Conservation (phyloP, 805 yeast species). For the Maudiozyma pseudohumilis region DNA sequence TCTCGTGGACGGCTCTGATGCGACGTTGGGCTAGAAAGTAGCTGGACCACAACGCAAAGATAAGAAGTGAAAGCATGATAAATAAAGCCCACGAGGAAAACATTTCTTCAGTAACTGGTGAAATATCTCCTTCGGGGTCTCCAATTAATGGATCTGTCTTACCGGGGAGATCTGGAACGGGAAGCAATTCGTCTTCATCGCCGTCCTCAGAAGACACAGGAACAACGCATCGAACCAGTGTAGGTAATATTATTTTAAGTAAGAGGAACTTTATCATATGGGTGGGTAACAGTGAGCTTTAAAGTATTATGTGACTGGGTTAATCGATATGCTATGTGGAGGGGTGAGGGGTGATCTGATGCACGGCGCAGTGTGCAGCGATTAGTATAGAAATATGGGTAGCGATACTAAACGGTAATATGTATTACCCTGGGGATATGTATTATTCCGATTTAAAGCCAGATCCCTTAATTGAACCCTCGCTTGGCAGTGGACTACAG, state of each 20-base stretch:
- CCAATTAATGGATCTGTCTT: constrained; percentile 32
- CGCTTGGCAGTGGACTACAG: too few relatives aligned
- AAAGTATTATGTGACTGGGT: too few relatives aligned
- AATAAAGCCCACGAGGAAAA: constrained; percentile 96
- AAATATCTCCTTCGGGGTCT: constrained; percentile 54
- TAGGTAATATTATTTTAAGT: constrained; percentile 9
- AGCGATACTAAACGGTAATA: too few relatives aligned
- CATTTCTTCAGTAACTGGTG: constrained; percentile 89
- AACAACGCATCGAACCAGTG: constrained; percentile 7
- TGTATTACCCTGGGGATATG: too few relatives aligned
- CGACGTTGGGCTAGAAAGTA: constrained; percentile 84
- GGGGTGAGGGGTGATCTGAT: too few relatives aligned
- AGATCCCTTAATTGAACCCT: too few relatives aligned
- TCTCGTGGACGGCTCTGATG: constrained; percentile 94
- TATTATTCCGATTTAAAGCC: too few relatives aligned
- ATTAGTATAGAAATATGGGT: too few relatives aligned
- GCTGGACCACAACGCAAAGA: constrained; percentile 90
- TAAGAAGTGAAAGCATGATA: constrained; percentile 67
- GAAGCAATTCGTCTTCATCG: constrained; percentile 33
- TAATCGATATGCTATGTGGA: too few relatives aligned
- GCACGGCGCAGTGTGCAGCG: too few relatives aligned
- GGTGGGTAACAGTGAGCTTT: too few relatives aligned
- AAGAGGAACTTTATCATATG: too few relatives aligned
- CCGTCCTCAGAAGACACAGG: constrained; percentile 16
- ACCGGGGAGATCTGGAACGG: constrained; percentile 22